Conservation (phyloP, 805 yeast genomes). For the Hanseniaspora taiwanica region DNA sequence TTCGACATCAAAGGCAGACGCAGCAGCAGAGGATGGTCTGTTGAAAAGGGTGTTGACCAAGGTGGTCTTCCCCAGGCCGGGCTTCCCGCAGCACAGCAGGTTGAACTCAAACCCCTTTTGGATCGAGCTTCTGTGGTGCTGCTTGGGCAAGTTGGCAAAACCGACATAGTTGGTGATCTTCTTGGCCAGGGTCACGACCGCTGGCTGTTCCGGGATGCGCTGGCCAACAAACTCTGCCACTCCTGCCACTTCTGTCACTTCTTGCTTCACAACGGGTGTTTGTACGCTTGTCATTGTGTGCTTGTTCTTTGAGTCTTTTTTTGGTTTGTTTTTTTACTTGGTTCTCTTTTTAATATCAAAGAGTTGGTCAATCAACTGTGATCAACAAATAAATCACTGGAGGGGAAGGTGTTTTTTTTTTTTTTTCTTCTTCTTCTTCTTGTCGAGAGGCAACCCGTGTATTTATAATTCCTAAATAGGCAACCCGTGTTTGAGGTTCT, state of each 20-base stretch:
- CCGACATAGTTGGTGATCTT: slow-evolving; percentile 81
- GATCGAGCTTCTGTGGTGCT: slow-evolving; percentile 92
- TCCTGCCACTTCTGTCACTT: too few species aligned
- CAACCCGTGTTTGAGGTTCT: too few species aligned
- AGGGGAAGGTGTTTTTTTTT: too few species aligned
- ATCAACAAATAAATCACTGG: background rate
- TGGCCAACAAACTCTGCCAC: too few species aligned
- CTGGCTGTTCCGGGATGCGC: slow-evolving; percentile 25
- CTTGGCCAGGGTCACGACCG: slow-evolving; percentile 58
- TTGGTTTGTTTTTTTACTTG: slow-evolving; percentile 1
- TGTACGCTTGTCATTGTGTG: too few species aligned
- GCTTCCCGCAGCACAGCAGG: slow-evolving; percentile 80
- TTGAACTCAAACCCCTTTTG: slow-evolving; percentile 84
- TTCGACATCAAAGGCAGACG: background rate
- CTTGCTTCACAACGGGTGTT: slow-evolving; percentile 2
- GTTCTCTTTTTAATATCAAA: slow-evolving; percentile 1
- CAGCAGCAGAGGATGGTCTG: slow-evolving; percentile 35
- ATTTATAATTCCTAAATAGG: background rate
- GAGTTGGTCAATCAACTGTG: too few species aligned
- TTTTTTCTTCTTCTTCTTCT: too few species aligned
- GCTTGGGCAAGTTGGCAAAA: slow-evolving; percentile 93
- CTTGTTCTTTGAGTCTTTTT: too few species aligned
- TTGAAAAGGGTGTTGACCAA: slow-evolving; percentile 83
- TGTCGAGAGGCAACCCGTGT: background rate
- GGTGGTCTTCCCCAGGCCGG: slow-evolving; percentile 88